Conservation (phyloP, 2,329 filamentous ascomycete genomes). For the Neofusicoccum laricinum region DNA sequence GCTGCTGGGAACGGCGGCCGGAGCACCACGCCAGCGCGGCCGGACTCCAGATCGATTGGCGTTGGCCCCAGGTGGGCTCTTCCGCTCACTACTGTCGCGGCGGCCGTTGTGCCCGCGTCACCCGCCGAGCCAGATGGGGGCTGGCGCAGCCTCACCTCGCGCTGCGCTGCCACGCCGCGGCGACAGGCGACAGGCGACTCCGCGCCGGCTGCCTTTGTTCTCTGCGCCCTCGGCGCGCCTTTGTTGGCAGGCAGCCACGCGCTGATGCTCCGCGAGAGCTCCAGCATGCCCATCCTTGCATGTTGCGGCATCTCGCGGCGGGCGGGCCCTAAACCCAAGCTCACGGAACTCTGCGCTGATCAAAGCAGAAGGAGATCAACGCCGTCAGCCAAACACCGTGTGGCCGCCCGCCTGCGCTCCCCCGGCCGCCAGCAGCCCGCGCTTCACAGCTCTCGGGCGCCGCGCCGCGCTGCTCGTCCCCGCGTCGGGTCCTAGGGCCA, state of each 20-base stretch:
- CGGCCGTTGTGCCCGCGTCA: not conserved
- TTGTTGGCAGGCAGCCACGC: conserved; percentile 13
- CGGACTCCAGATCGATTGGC: conserved; percentile 7
- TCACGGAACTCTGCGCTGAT: conserved; percentile 10
- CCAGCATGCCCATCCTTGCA: conserved; percentile 8
- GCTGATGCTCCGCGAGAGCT: conserved; percentile 3
- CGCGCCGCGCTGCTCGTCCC: not conserved
- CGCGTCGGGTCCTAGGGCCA: not conserved
- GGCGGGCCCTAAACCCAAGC: conserved; percentile 1
- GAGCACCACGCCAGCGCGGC: not conserved
- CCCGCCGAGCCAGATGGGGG: conserved; percentile 2
- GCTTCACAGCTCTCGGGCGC: not conserved
- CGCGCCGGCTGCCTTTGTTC: not conserved
- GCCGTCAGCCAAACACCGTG: not conserved
- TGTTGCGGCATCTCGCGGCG: conserved; percentile 7
- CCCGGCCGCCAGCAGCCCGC: not conserved
- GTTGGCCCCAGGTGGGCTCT: conserved; percentile 1
- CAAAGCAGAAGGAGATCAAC: conserved; percentile 11
- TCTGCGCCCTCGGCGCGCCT: not conserved
- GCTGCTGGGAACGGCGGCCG: no score
- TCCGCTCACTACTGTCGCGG: not conserved
- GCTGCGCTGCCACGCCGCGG: no score
- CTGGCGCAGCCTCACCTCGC: not conserved
- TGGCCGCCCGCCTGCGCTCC: not conserved
- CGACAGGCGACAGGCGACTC: no score